These are phyloP conservation scores for Aspergillus asperescens DNA, from an alignment of 495 filamentous ascomycete species.

Conservation along the genomic window DNA sequence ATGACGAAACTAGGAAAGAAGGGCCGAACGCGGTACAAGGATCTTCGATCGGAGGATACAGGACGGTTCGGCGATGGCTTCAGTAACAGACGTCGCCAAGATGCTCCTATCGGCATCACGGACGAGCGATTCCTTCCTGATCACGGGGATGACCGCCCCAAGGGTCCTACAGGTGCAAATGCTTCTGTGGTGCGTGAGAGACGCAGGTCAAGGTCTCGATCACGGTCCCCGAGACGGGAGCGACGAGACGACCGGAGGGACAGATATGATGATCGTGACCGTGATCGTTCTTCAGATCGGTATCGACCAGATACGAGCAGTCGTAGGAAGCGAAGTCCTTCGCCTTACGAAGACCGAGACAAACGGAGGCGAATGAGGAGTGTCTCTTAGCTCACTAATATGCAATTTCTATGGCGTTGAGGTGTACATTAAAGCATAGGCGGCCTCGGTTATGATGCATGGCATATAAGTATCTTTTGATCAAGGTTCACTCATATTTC, in stretches of 20 bases:
- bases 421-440: slow-evolving; percentile 6
- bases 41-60: slow-evolving; percentile 89
- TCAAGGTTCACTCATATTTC: not conserved
- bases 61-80: slow-evolving; percentile 71
- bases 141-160: slow-evolving; percentile 33
- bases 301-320: slow-evolving; percentile 26
- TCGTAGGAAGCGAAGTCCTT: slow-evolving; percentile 60
- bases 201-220: slow-evolving; percentile 32
- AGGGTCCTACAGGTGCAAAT: slow-evolving; percentile 47
- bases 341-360: slow-evolving; percentile 57
- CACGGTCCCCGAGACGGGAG: slow-evolving; percentile 33
- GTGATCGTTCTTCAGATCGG: slow-evolving; percentile 46
- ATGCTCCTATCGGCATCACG: slow-evolving; percentile 39
- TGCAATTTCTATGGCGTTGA: slow-evolving; percentile 1
- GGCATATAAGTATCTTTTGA: slow-evolving; percentile 3
- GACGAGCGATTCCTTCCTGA: slow-evolving; percentile 76
- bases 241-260: slow-evolving; percentile 30
- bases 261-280: slow-evolving; percentile 24
- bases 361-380: slow-evolving; percentile 61
- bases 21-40: slow-evolving; percentile 82
- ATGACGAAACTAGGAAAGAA: slow-evolving; percentile 92
- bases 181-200: slow-evolving; percentile 40
- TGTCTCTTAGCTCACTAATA: slow-evolving; percentile 19
- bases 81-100: slow-evolving; percentile 38
- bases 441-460: not conserved